These are phyloP conservation scores for Trichoderma polysporum DNA, from an alignment of 2,329 filamentous ascomycete genomes.

Conservation along the genomic window DNA sequence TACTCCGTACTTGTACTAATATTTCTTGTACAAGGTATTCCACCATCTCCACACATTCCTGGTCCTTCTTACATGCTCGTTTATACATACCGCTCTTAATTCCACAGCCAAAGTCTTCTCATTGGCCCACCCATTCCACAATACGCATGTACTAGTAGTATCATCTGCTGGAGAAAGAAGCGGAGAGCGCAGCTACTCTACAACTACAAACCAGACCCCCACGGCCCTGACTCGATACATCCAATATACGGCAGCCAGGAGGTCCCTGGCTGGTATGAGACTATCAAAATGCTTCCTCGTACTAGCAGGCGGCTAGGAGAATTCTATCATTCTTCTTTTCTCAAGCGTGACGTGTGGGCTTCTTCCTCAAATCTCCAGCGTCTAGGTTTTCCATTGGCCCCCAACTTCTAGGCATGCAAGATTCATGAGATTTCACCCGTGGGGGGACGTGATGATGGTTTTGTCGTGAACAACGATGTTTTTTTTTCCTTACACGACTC, in stretches of 20 bases:
- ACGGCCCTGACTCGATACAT: not conserved
- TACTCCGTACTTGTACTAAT: not conserved
- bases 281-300: not conserved
- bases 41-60: slow-evolving; percentile 1
- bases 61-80: not conserved
- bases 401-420: slow-evolving; percentile 7
- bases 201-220: not conserved
- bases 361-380: not conserved
- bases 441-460: not conserved
- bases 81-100: not conserved
- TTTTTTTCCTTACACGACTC: too few relatives aligned
- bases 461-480: too few relatives aligned
- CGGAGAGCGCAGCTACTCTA: not conserved
- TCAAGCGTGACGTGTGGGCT: not conserved
- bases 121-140: not conserved
- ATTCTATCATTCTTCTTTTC: not conserved
- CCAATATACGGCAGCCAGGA: not conserved
- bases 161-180: not conserved
- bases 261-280: not conserved
- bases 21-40: not conserved
- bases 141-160: not conserved
- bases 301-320: not conserved
- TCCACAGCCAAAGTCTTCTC: not conserved
- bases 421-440: slow-evolving; percentile 4
- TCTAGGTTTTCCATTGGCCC: not conserved